These are phyloP conservation scores for Corchorus olitorius DNA, from an alignment of 345 rosid species.

Conservation along the genomic window DNA sequence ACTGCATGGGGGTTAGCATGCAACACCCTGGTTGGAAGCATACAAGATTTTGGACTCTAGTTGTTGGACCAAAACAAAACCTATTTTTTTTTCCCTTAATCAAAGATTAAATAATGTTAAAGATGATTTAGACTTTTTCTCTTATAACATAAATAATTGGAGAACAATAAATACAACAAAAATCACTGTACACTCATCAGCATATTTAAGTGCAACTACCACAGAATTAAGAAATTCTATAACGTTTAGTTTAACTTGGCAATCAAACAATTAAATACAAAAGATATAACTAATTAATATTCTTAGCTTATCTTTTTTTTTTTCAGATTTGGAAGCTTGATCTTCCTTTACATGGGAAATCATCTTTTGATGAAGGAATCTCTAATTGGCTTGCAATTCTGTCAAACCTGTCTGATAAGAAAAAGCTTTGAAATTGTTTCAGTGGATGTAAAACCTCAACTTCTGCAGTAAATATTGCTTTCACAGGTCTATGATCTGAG, in stretches of 20 bases:
- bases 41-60: not conserved
- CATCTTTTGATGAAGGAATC: slow-evolving; percentile 29
- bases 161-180: not conserved
- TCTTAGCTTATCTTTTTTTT: not conserved
- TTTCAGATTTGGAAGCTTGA: slow-evolving; percentile 29
- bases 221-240: not conserved
- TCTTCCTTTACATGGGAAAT: slow-evolving; percentile 32
- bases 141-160: not conserved
- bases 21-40: slow-evolving; percentile 9
- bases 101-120: not conserved
- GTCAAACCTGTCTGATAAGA: slow-evolving; percentile 61
- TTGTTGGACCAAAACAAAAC: slow-evolving; percentile 8
- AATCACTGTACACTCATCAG: slow-evolving; percentile 13
- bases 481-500: slow-evolving; percentile 85
- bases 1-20: slow-evolving; percentile 8
- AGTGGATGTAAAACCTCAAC: slow-evolving; percentile 31
- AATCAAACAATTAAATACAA: not conserved
- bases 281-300: no score
- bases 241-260: not conserved
- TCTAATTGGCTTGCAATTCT: slow-evolving; percentile 28
- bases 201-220: slow-evolving; percentile 8
- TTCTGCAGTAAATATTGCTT: slow-evolving; percentile 57
- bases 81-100: not conserved
- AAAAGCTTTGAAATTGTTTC: slow-evolving; percentile 41
- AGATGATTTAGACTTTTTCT: not conserved